Evolutionary conservation across 441 rosid genomes (phyloP).

Genomic region (Hypseocharis bilobata): DNA sequence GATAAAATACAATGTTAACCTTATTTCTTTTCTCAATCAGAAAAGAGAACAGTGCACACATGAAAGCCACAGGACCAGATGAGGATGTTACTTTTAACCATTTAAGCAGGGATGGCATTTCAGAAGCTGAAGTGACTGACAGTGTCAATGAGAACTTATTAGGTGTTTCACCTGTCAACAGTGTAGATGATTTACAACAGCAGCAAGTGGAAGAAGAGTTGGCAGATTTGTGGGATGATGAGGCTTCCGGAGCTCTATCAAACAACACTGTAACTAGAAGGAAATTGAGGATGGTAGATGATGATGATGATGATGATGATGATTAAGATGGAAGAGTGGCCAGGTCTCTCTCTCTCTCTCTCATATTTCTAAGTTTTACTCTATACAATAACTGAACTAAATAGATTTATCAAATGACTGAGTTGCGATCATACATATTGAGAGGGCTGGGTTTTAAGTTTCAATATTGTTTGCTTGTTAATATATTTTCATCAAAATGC

Average conservation of each 20-base stretch:
- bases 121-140: slow-evolving; percentile 28
- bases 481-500: too few relatives aligned
- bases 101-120: slow-evolving; percentile 20
- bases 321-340: slow-evolving; percentile 22
- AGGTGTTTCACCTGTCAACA: slow-evolving; percentile 24
- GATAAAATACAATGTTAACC: not conserved
- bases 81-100: slow-evolving; percentile 21
- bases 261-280: slow-evolving; percentile 42
- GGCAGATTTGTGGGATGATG: slow-evolving; percentile 40
- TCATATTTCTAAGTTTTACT: too few relatives aligned
- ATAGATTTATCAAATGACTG: too few relatives aligned
- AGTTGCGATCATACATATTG: too few relatives aligned
- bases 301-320: slow-evolving; percentile 55
- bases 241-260: slow-evolving; percentile 12
- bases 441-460: too few relatives aligned
- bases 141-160: slow-evolving; percentile 20
- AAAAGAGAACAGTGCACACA: slow-evolving; percentile 21
- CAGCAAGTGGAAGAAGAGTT: slow-evolving; percentile 37
- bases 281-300: slow-evolving; percentile 56
- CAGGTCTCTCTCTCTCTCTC: slow-evolving; percentile 12
- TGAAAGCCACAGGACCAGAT: slow-evolving; percentile 12
- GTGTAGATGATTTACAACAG: slow-evolving; percentile 20
- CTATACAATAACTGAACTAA: too few relatives aligned
- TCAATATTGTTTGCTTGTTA: too few relatives aligned
- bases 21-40: slow-evolving; percentile 15